phyloP scores from a whole-genome alignment of 2,329 filamentous ascomycete species.

The Beauveria varroae region DNA sequence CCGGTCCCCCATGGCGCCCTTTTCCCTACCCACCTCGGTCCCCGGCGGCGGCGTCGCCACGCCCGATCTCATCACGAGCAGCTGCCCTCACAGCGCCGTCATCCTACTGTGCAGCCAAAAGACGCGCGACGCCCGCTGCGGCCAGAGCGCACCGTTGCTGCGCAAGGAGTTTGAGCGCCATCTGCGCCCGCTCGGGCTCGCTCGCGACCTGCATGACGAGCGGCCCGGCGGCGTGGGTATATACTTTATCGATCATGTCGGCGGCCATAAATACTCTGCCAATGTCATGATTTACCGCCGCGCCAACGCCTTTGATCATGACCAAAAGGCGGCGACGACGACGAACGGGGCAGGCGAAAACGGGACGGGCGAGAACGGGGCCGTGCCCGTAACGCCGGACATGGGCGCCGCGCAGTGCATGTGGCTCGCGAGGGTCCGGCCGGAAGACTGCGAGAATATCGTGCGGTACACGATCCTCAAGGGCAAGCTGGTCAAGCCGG shows the following conservation, averaged over 20 bases:
- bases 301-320: slow-evolving; percentile 48
- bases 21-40: slow-evolving; percentile 30
- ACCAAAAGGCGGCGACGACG: slow-evolving; percentile 22
- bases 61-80: slow-evolving; percentile 17
- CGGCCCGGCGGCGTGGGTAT: slow-evolving; percentile 87
- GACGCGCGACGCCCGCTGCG: slow-evolving; percentile 91
- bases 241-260: slow-evolving; percentile 94
- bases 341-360: too few species aligned
- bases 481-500: slow-evolving; percentile 90
- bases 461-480: slow-evolving; percentile 83
- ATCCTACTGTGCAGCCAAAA: slow-evolving; percentile 91
- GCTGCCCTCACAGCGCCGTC: slow-evolving; percentile 72
- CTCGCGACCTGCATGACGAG: slow-evolving; percentile 80
- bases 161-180: slow-evolving; percentile 83
- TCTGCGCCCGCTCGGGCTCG: slow-evolving; percentile 74
- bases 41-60: slow-evolving; percentile 12
- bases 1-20: slow-evolving; percentile 48
- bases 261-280: slow-evolving; percentile 92
- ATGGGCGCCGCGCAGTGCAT: slow-evolving; percentile 78
- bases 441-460: slow-evolving; percentile 89
- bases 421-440: slow-evolving; percentile 78
- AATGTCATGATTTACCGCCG: slow-evolving; percentile 88
- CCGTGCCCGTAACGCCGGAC: slow-evolving; percentile 22
- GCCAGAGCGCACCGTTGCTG: slow-evolving; percentile 86
- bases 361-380: not conserved